A percentile compares a stretch with the other conserved stretches of the same genome.
These are phyloP conservation scores for Diaporthe sp. DNA, from an alignment of 2,329 filamentous ascomycete genomes.

Conservation along the genomic window DNA sequence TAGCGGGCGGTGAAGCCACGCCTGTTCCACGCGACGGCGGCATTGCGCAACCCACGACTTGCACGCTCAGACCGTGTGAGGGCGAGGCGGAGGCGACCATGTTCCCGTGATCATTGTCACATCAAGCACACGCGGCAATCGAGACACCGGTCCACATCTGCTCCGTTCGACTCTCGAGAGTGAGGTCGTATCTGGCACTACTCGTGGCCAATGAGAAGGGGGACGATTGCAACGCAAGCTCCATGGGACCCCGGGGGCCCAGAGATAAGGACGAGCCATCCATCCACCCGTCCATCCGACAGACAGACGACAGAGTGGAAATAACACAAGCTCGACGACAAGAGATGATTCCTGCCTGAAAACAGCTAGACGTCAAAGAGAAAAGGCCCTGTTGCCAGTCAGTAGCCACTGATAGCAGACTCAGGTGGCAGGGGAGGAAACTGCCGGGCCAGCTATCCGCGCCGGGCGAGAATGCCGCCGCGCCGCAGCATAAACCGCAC, in stretches of 20 bases:
- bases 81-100: neutral
- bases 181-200: neutral
- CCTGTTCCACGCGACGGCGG: neutral
- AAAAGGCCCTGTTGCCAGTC: neutral
- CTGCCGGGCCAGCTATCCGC: neutral
- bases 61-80: neutral
- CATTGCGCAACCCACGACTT: neutral
- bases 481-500: neutral
- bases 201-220: neutral
- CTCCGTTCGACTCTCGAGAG: neutral
- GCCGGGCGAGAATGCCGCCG: neutral
- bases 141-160: neutral
- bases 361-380: neutral
- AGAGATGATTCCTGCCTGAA: neutral
- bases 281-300: neutral
- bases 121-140: neutral
- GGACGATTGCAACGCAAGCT: neutral
- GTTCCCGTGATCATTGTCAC: neutral
- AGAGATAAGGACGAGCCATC: slow-evolving; percentile 17
- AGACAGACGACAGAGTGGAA: neutral
- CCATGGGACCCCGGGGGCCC: neutral
- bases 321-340: neutral
- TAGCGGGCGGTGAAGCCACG: neutral
- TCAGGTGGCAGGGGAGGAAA: neutral
- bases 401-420: neutral